phyloP scores from a whole-genome alignment of 2,329 filamentous ascomycete genomes.

The Ophiocordyceps camponoti-rufipedis region DNA sequence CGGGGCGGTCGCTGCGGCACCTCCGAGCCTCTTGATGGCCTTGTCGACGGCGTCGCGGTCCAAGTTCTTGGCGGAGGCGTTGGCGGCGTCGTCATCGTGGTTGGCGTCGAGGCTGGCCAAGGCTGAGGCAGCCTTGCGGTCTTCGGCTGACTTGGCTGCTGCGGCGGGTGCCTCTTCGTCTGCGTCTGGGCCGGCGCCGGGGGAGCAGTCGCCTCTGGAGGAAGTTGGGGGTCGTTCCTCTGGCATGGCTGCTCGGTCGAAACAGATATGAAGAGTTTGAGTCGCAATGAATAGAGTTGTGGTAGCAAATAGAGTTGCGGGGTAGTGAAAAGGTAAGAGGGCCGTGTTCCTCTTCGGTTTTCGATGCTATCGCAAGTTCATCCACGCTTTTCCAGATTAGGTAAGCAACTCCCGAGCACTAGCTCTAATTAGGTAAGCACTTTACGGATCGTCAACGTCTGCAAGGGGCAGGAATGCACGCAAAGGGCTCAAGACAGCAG shows the following conservation, averaged over 20 bases:
- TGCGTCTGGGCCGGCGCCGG: constrained; percentile 32
- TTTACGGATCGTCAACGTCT: no score
- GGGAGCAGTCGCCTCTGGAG: constrained; percentile 29
- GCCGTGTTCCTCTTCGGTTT: no score
- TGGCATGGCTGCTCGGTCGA: constrained; percentile 26
- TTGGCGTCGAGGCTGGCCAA: constrained; percentile 48
- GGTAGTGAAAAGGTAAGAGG: no score
- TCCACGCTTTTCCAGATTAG: no score
- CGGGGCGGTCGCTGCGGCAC: constrained; percentile 9
- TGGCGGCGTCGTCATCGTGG: constrained; percentile 27
- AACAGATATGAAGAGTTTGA: no score
- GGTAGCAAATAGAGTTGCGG: no score
- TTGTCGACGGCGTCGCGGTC: constrained; percentile 54
- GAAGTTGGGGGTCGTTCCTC: constrained; percentile 38
- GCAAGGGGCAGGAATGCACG: no score
- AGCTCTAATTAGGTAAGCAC: no score
- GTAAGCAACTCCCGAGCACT: no score
- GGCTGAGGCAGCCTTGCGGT: constrained; percentile 59
- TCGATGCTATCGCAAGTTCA: no score
- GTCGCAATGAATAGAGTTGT: no score
- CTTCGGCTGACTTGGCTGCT: constrained; percentile 50
- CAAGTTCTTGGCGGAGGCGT: constrained; percentile 33
- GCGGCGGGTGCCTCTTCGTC: constrained; percentile 32
- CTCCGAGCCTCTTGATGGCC: constrained; percentile 47
- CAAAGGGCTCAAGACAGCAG: no score